Evolutionary conservation across 129 eudicot genomes (phyloP).

Genomic region (Apium graveolens): DNA sequence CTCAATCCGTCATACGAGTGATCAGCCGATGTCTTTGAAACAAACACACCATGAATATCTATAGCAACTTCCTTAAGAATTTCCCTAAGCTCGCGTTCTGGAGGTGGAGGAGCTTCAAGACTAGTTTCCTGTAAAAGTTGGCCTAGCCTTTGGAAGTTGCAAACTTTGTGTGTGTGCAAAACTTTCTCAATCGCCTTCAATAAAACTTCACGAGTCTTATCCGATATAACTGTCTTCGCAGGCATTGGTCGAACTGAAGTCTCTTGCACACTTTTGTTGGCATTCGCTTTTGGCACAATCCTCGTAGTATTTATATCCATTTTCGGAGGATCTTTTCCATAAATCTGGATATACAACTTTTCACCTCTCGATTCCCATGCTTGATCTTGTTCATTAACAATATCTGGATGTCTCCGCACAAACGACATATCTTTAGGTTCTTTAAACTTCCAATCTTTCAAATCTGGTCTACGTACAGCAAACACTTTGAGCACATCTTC

Average conservation of each 20-base stretch:
- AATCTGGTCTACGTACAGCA: conserved; percentile 46
- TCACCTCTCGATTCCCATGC: conserved; percentile 39
- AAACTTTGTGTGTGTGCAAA: conserved; percentile 53
- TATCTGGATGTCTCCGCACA: conserved; percentile 35
- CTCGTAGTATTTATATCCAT: conserved; percentile 17
- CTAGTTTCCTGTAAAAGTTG: not conserved
- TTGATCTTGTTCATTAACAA: conserved; percentile 44
- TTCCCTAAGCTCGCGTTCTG: conserved; percentile 40
- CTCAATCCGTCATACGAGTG: conserved; percentile 59
- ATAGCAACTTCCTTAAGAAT: conserved; percentile 51
- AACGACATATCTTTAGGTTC: conserved; percentile 48
- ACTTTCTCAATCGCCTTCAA: conserved; percentile 53
- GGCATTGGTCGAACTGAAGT: conserved; percentile 19
- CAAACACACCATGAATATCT: conserved; percentile 62
- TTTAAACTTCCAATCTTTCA: conserved; percentile 73
- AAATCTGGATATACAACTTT: not conserved
- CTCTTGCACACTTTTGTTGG: conserved; percentile 22
- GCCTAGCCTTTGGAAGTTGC: conserved; percentile 36
- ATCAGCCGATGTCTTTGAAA: conserved; percentile 64
- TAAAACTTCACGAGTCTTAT: conserved; percentile 59
- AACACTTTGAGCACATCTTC: conserved; percentile 40
- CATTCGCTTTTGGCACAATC: conserved; percentile 19
- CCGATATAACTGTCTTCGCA: conserved; percentile 28
- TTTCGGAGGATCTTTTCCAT: conserved; percentile 22
- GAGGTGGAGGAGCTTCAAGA: conserved; percentile 34